Conservation (phyloP, 768 basidiomycete genomes). For the Mycena galopus region DNA sequence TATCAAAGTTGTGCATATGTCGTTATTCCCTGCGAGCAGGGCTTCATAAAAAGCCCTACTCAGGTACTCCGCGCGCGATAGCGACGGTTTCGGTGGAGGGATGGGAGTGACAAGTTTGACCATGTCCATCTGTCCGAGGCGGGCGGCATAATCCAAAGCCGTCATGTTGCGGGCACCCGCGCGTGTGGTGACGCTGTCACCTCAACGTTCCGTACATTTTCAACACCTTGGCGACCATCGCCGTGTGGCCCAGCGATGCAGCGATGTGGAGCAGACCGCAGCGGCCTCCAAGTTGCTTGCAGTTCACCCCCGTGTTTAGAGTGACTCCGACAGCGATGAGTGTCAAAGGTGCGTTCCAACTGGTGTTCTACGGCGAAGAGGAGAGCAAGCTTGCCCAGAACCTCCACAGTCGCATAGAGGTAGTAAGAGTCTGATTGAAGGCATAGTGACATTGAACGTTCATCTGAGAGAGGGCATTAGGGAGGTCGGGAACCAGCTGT, state of each 20-base stretch:
- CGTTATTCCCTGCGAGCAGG: neutral
- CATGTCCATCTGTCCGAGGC: neutral
- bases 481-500: neutral
- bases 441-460: neutral
- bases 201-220: neutral
- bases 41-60: neutral
- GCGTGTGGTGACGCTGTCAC: neutral
- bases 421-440: neutral
- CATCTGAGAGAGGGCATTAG: neutral
- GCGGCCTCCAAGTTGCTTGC: neutral
- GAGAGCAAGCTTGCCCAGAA: neutral
- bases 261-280: neutral
- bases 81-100: too few species aligned
- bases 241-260: neutral
- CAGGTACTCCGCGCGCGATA: neutral
- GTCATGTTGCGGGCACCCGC: neutral
- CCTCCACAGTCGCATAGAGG: neutral
- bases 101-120: neutral
- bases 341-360: neutral
- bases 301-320: neutral
- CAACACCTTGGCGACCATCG: neutral
- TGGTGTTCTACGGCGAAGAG: conserved; percentile 6
- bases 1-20: neutral
- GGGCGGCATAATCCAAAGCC: neutral
- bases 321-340: neutral